These are phyloP conservation scores for Claviceps sorghi DNA, from an alignment of 2,329 filamentous ascomycete species.

Conservation along the genomic window DNA sequence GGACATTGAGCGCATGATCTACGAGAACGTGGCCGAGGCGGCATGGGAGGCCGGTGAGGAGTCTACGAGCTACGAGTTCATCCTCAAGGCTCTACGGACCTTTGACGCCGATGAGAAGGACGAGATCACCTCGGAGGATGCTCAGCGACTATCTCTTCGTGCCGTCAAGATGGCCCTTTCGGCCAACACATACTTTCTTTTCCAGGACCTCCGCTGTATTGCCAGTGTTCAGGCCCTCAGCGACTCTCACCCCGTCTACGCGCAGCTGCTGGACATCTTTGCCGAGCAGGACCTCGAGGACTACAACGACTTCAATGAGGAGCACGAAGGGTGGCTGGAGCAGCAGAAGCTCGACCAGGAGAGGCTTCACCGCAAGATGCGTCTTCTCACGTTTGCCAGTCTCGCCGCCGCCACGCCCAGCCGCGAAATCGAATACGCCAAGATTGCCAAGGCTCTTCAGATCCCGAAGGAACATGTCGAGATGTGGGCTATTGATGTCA, in stretches of 20 bases:
- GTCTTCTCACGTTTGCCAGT: slow-evolving; percentile 81
- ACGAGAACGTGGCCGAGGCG: slow-evolving; percentile 66
- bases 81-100: slow-evolving; percentile 46
- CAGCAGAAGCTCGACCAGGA: slow-evolving; percentile 57
- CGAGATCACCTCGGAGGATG: slow-evolving; percentile 43
- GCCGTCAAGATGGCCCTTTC: slow-evolving; percentile 40
- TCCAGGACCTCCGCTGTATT: slow-evolving; percentile 69
- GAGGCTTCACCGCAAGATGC: slow-evolving; percentile 84
- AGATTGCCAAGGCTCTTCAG: slow-evolving; percentile 73
- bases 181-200: slow-evolving; percentile 47
- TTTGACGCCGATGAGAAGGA: slow-evolving; percentile 42
- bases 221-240: slow-evolving; percentile 74
- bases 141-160: slow-evolving; percentile 44
- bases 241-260: slow-evolving; percentile 71
- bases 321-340: slow-evolving; percentile 75
- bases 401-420: slow-evolving; percentile 71
- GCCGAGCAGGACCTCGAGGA: slow-evolving; percentile 87
- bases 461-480: slow-evolving; percentile 76
- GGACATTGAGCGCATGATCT: slow-evolving; percentile 73
- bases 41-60: slow-evolving; percentile 66
- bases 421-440: slow-evolving; percentile 76
- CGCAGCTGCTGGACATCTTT: slow-evolving; percentile 90
- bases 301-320: slow-evolving; percentile 88
- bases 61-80: slow-evolving; percentile 52
- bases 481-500: slow-evolving; percentile 97